phyloP scores from a whole-genome alignment of 129 eudicot species.

The Mikania micrantha region DNA sequence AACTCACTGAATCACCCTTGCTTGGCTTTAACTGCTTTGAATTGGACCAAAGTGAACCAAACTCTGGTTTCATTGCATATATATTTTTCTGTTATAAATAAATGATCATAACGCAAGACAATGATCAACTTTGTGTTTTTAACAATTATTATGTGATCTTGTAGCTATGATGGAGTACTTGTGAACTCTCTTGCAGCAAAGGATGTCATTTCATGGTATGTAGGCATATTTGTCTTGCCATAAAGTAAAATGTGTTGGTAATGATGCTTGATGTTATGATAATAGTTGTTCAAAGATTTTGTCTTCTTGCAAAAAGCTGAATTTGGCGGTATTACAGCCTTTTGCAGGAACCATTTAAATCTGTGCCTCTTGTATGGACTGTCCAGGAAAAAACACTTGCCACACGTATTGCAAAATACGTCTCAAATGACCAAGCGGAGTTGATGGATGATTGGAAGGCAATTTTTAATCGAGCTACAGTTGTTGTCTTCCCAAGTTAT shows the following conservation, averaged over 20 bases:
- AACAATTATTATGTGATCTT: constrained; percentile 15
- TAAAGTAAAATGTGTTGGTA: neutral
- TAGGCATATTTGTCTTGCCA: neutral
- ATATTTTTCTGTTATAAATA: neutral
- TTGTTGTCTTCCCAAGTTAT: constrained; percentile 78
- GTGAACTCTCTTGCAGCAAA: constrained; percentile 64
- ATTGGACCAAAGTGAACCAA: neutral
- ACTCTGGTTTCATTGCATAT: neutral
- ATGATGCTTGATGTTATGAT: neutral
- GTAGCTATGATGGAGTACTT: constrained; percentile 90
- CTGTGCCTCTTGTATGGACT: constrained; percentile 81
- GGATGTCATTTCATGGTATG: constrained; percentile 57
- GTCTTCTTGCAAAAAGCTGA: constrained; percentile 10
- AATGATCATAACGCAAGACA: neutral
- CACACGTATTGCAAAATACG: constrained; percentile 41
- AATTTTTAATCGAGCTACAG: constrained; percentile 58
- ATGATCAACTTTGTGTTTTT: neutral
- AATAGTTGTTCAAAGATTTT: neutral
- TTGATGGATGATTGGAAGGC: constrained; percentile 57
- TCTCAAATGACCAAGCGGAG: constrained; percentile 44
- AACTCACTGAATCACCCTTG: neutral
- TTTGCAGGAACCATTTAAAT: constrained; percentile 91
- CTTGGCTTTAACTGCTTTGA: neutral
- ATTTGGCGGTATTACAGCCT: constrained; percentile 68
- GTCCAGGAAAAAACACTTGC: constrained; percentile 69